Conservation (phyloP, 2,329 filamentous ascomycete species). For the Fusarium tjaetaba region DNA sequence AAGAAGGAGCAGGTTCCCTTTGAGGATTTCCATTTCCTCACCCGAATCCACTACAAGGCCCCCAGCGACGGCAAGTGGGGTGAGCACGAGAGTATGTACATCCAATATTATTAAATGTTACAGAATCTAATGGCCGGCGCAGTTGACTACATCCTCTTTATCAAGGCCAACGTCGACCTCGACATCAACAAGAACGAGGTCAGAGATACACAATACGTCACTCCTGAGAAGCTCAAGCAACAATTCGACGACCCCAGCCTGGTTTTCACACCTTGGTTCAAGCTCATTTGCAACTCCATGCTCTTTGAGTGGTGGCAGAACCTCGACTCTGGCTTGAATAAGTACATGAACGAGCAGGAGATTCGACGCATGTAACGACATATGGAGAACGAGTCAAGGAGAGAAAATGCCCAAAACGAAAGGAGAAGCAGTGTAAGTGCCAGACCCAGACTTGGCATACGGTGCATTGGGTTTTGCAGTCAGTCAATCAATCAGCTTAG, state of each 20-base stretch:
- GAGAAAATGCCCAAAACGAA: slow-evolving; percentile 7
- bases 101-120: background rate
- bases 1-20: slow-evolving; percentile 87
- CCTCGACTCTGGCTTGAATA: slow-evolving; percentile 81
- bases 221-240: slow-evolving; percentile 80
- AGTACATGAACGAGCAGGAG: slow-evolving; percentile 85
- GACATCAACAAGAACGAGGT: slow-evolving; percentile 89
- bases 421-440: background rate
- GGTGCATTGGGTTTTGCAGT: slow-evolving; percentile 29
- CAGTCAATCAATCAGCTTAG: slow-evolving; percentile 43
- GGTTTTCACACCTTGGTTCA: slow-evolving; percentile 98
- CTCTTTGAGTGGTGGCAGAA: slow-evolving; percentile 97
- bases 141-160: slow-evolving; percentile 99
- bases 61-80: slow-evolving; percentile 98
- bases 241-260: slow-evolving; percentile 85
- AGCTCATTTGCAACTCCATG: slow-evolving; percentile 97
- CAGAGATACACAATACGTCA: slow-evolving; percentile 84
- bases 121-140: slow-evolving; percentile 27
- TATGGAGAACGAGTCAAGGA: slow-evolving; percentile 2
- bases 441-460: background rate
- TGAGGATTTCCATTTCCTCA: slow-evolving; percentile 92
- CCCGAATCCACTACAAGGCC: slow-evolving; percentile 97
- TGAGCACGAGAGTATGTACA: slow-evolving; percentile 91
- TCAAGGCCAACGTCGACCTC: slow-evolving; percentile 90
- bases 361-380: slow-evolving; percentile 80